Evolutionary conservation across 306 rosid genomes (phyloP).

Genomic region (Dalbergia cultrata): DNA sequence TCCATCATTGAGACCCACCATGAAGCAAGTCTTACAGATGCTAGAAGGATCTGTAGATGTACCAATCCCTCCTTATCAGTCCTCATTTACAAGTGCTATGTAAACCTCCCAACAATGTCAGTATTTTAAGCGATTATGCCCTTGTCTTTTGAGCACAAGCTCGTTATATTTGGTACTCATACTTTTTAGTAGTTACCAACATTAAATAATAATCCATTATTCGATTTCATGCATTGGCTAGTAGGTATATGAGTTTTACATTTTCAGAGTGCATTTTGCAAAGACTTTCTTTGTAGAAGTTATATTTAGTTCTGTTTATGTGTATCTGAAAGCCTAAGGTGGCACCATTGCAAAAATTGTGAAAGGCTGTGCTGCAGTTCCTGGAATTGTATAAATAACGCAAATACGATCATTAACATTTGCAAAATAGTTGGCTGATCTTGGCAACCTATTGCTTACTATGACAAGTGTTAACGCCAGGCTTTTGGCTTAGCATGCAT

Average conservation of each 20-base stretch:
- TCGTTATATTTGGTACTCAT: neutral
- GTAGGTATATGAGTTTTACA: too few species aligned
- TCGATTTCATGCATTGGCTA: too few species aligned
- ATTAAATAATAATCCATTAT: neutral
- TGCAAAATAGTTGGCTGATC: too few species aligned
- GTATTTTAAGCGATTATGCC: neutral
- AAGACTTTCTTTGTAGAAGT: neutral
- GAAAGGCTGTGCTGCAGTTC: too few species aligned
- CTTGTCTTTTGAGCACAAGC: neutral
- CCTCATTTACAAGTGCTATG: neutral
- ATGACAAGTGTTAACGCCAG: too few species aligned
- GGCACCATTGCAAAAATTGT: too few species aligned
- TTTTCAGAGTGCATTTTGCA: neutral
- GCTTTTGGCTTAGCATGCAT: too few species aligned
- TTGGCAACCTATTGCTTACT: too few species aligned
- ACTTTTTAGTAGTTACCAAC: neutral
- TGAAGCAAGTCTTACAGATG: conserved; percentile 15
- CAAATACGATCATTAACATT: too few species aligned
- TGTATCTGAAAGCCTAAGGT: too few species aligned
- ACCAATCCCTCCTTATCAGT: neutral
- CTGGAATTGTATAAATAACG: too few species aligned
- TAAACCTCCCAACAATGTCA: neutral
- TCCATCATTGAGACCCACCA: conserved; percentile 36
- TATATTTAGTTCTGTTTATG: too few species aligned
- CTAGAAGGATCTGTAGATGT: conserved; percentile 43